Evolutionary conservation across 2,329 filamentous ascomycete species (phyloP), one percentile per base, ranked within the genome.

Genomic region (Colletotrichum cereale): DNA sequence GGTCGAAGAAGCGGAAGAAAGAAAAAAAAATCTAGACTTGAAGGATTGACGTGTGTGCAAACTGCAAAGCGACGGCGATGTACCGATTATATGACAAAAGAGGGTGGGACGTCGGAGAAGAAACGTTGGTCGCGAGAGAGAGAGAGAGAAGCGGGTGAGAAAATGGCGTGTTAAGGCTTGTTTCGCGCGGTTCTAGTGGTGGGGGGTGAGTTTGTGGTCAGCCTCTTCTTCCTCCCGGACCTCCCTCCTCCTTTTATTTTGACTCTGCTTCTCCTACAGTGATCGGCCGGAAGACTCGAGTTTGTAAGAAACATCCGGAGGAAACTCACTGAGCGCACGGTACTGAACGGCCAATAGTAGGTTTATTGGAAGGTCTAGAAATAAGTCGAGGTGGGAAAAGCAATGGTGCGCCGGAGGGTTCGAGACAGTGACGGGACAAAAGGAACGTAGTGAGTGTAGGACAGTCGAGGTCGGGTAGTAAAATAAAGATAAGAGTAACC

Each of bases 191-290:
- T 66, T 53, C 69, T 72, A 53, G 69, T 31, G 47, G 66, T 50
- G 66, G 61, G 31, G 26, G 42, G 55, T 10, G 42, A 47, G 21
- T 31, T 55, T 72, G 42, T 36, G 60, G 70, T 71, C 50, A 72
- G 70, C 70, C 55, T 66, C 70, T 57, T 72, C 31, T 52, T 29
- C 16, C 14, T 63, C 65, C 53, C 53, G 58, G 65, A 68, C 65
- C 61, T 70, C 61, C 50, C 44, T 70, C 42, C 26, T 48, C 58
- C 61, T 66, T 57, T 62, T 71, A 40, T 72, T 71, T 44, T 29
- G 40, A 62, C 44, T 18, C 70, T 56, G 29, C 66, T 69, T 69
- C 69, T 64, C 66, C 66, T 60, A 55, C 60, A 26, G 31, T 48
- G 58, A 63, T 63, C 53, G 47, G 40, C 58, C 31, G 38, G 21